phyloP scores from a whole-genome alignment of 306 rosid genomes.

The Chamaecrista fasciculata region DNA sequence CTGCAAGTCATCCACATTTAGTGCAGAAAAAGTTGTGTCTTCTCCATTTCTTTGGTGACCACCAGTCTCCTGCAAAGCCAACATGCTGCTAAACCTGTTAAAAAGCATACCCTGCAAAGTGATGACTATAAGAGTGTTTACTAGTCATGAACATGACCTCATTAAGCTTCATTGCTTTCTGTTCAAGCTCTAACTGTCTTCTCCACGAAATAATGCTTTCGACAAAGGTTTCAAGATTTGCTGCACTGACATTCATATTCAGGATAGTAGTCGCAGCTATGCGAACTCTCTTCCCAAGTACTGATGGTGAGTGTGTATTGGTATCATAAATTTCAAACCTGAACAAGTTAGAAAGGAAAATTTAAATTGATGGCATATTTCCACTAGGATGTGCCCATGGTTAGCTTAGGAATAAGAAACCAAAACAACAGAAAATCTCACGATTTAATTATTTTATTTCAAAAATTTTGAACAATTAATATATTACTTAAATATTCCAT shows the following conservation, averaged over 20 bases:
- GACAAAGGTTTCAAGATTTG: constrained; percentile 70
- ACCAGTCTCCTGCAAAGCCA: constrained; percentile 63
- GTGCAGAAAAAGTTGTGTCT: constrained; percentile 65
- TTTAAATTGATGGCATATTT: constrained; percentile 15
- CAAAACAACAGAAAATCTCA: background rate
- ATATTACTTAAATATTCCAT: constrained; percentile 93
- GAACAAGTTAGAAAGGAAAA: constrained; percentile 31
- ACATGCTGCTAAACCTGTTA: constrained; percentile 23
- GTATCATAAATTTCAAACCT: constrained; percentile 92
- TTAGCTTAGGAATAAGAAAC: constrained; percentile 7
- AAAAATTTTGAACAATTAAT: background rate
- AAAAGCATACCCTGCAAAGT: constrained; percentile 2
- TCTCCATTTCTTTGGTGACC: constrained; percentile 49
- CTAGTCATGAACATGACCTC: constrained; percentile 40
- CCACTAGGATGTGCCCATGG: constrained; percentile 12
- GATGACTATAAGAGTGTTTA: constrained; percentile 25
- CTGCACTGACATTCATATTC: constrained; percentile 87
- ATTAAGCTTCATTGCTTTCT: constrained; percentile 65
- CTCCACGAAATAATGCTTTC: constrained; percentile 88
- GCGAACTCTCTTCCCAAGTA: constrained; percentile 79
- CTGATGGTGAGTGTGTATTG: constrained; percentile 48
- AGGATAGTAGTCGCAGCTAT: constrained; percentile 84
- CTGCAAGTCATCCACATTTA: constrained; percentile 95
- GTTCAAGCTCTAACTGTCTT: constrained; percentile 82
- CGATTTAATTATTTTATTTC: background rate